Conservation (phyloP, 345 rosid genomes). For the Ailanthus altissimus region DNA sequence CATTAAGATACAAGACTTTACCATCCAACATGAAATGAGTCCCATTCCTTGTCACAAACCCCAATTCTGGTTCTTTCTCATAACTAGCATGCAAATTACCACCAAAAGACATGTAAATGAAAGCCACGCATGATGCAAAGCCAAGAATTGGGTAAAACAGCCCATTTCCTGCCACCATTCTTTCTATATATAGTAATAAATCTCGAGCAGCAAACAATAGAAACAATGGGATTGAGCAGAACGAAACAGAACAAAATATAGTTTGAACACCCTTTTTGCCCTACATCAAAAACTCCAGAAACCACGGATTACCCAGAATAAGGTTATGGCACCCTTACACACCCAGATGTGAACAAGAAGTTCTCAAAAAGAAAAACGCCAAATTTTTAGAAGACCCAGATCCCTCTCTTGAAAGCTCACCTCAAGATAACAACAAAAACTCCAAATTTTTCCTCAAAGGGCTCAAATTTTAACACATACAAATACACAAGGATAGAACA, state of each 20-base stretch:
- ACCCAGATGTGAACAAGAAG: constrained; percentile 19
- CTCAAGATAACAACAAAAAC: neutral
- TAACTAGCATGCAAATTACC: constrained; percentile 53
- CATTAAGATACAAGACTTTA: constrained; percentile 62
- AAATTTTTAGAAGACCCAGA: constrained; percentile 20
- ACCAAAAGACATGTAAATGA: constrained; percentile 76
- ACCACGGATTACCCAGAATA: constrained; percentile 11
- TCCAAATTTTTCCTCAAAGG: constrained; percentile 12
- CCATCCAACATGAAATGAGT: constrained; percentile 71
- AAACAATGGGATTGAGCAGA: constrained; percentile 15
- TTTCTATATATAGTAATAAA: constrained; percentile 24
- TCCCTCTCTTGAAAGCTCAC: constrained; percentile 13
- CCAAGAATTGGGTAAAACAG: constrained; percentile 69
- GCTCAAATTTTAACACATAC: constrained; percentile 15
- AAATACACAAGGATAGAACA: constrained; percentile 3
- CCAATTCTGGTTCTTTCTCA: constrained; percentile 37
- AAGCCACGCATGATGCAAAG: constrained; percentile 69
- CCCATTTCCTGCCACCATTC: constrained; percentile 62
- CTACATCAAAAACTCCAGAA: constrained; percentile 19
- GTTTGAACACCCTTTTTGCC: constrained; percentile 27
- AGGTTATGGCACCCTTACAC: constrained; percentile 14
- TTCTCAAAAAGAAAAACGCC: neutral
- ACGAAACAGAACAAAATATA: constrained; percentile 9
- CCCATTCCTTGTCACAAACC: constrained; percentile 72
- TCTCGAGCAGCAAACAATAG: constrained; percentile 7